Base-by-base conservation (phyloP, 805 yeast genomes). In the Candida xyloterini region DNA sequence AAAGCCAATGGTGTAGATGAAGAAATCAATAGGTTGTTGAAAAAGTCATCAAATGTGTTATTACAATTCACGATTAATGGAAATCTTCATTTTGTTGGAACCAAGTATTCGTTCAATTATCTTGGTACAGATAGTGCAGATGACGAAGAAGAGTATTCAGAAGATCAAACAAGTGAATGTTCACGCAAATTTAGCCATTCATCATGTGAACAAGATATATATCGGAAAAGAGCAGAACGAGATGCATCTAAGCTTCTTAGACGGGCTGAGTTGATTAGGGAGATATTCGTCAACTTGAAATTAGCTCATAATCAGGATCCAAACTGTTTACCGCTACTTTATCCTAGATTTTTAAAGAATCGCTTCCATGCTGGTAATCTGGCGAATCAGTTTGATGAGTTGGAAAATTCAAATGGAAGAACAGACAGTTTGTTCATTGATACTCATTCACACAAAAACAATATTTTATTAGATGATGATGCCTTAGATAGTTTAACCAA, bases 321-420 rank as follows among this genome's bases (percentile, higher is more conserved):
- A 2, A 30, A 50, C 33, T 36, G 61, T 11, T 45, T 81, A 25
- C 93, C 91, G 0, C 83, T 82, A 55, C 63, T 80, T 2, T 76
- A 79, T 47, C 89, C 93, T 7, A 68, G 93, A 43, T 81, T 84
- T 51, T 61, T 84, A 14, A 68, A 73, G 29, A 78, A 79, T 21
- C 77, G 74, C 39, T 84, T 79, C 56, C 79, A 79, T 50, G 91
- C 89, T 13, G 91, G 90, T n/a, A 79, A 81, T 44, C 84, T 89
- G 82, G 73, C 76, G 33, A 83, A 82, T 51, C 86, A 85, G 18
- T 81, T 81, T 48, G 74, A 77, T 48, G 52, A 40, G 39, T 30
- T 42, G n/a, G 50, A 40, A 3, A 45, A 16, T 15, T 13, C 29
- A 3, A 64, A 34, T 53, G 25, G 25, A 4, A 23, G 25, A 23